These are phyloP conservation scores for Alnus rubra DNA, from an alignment of 306 rosid species.

Conservation along the genomic window DNA sequence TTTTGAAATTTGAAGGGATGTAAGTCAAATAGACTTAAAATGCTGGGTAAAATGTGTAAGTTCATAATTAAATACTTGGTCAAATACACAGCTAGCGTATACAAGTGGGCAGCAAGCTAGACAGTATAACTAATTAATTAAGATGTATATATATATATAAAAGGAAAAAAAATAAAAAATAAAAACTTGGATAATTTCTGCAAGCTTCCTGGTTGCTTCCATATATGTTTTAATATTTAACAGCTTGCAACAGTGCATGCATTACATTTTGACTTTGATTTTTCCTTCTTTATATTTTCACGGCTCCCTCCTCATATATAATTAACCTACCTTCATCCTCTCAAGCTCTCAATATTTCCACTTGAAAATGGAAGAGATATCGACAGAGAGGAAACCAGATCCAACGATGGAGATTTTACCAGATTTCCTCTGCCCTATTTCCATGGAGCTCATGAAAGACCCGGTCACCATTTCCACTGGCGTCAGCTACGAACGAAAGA, in stretches of 20 bases:
- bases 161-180: not conserved
- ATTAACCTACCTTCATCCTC: not conserved
- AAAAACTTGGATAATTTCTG: conserved; percentile 19
- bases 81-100: not conserved
- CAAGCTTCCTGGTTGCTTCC: conserved; percentile 28
- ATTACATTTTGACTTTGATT: conserved; percentile 40
- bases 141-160: not conserved
- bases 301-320: not conserved
- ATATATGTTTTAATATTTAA: conserved; percentile 5
- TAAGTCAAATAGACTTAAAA: not conserved
- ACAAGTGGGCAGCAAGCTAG: not conserved
- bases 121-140: not conserved
- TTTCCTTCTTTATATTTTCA: not conserved
- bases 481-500: conserved; percentile 52
- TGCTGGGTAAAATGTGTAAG: not conserved
- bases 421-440: conserved; percentile 54
- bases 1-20: not conserved
- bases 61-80: not conserved
- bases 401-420: conserved; percentile 43
- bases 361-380: not conserved
- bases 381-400: not conserved
- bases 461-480: conserved; percentile 57
- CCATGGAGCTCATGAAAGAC: conserved; percentile 53
- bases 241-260: conserved; percentile 14
- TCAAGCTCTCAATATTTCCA: not conserved